Conservation (phyloP, 1,284 basidiomycete species). For the Acaromyces ingoldii region DNA sequence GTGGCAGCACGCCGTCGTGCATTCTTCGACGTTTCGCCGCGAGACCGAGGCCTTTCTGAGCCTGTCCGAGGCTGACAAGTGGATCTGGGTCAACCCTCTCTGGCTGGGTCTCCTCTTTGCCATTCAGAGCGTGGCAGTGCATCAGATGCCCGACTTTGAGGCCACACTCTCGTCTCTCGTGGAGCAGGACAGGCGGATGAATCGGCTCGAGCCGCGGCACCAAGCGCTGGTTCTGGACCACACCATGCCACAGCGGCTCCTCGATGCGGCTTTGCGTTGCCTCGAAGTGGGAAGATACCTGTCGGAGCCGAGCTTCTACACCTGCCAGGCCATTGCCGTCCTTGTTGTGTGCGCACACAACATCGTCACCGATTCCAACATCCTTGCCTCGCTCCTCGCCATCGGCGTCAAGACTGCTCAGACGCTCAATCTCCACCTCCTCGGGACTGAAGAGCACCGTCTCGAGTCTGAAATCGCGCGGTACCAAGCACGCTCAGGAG, state of each 20-base stretch:
- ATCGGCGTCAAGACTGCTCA: constrained; percentile 32
- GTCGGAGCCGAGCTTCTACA: constrained; percentile 23
- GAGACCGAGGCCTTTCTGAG: constrained; percentile 23
- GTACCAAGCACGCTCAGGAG: neutral
- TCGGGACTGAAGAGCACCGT: neutral
- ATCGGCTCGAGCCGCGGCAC: no score
- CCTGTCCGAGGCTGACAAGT: constrained; percentile 7
- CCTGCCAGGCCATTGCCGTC: constrained; percentile 28
- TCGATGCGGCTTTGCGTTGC: constrained; percentile 25
- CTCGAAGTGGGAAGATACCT: constrained; percentile 24
- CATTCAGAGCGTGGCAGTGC: constrained; percentile 26
- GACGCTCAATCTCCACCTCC: constrained; percentile 19
- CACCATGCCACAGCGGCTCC: no score
- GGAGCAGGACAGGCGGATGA: neutral
- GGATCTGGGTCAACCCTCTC: constrained; percentile 20
- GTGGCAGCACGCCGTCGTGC: constrained; percentile 31
- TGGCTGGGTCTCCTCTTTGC: constrained; percentile 30
- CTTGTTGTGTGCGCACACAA: constrained; percentile 30
- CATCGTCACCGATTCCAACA: constrained; percentile 22
- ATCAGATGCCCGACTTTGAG: constrained; percentile 27
- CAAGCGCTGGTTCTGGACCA: no score
- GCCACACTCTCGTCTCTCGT: neutral
- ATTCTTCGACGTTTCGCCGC: constrained; percentile 23
- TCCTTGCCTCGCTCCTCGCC: constrained; percentile 24
- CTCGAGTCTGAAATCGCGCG: no score